Conservation (phyloP, 306 rosid genomes). For the Geum urbanum region DNA sequence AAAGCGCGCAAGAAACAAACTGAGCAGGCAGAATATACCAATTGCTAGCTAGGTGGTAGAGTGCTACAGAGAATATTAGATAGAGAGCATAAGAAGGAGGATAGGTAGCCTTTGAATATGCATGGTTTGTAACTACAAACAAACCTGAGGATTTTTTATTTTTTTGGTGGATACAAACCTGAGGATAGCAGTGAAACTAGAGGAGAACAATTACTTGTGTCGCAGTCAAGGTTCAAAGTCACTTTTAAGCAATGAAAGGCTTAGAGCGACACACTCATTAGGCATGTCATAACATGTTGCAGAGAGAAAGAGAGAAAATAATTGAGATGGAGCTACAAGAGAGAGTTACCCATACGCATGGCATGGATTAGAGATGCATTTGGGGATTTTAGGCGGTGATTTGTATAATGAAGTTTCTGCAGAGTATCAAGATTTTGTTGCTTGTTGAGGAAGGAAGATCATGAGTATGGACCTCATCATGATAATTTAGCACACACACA, state of each 20-base stretch:
- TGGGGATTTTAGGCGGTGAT: not conserved
- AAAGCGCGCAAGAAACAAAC: too few species aligned
- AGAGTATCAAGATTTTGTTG: conserved; percentile 16
- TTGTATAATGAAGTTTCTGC: conserved; percentile 22
- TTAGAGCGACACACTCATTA: conserved; percentile 44
- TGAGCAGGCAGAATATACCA: not conserved
- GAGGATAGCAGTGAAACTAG: not conserved
- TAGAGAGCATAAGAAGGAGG: not conserved
- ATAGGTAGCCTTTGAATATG: conserved; percentile 1
- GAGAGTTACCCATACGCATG: conserved; percentile 7
- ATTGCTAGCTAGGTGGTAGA: not conserved
- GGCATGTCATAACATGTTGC: conserved; percentile 20
- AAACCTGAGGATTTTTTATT: not conserved
- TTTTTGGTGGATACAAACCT: too few species aligned
- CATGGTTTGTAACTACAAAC: conserved; percentile 4
- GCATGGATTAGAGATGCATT: not conserved
- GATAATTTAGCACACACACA: not conserved
- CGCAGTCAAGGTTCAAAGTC: conserved; percentile 38
- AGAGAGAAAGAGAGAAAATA: conserved; percentile 8
- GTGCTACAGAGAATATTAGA: not conserved
- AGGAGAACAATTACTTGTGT: conserved; percentile 14
- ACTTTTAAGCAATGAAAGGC: conserved; percentile 41
- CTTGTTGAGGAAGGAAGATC: conserved; percentile 34
- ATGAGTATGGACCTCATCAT: conserved; percentile 5
- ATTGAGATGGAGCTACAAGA: conserved; percentile 14